Conservation (phyloP, 2,329 filamentous ascomycete species). For the Furcasterigmium furcatum region DNA sequence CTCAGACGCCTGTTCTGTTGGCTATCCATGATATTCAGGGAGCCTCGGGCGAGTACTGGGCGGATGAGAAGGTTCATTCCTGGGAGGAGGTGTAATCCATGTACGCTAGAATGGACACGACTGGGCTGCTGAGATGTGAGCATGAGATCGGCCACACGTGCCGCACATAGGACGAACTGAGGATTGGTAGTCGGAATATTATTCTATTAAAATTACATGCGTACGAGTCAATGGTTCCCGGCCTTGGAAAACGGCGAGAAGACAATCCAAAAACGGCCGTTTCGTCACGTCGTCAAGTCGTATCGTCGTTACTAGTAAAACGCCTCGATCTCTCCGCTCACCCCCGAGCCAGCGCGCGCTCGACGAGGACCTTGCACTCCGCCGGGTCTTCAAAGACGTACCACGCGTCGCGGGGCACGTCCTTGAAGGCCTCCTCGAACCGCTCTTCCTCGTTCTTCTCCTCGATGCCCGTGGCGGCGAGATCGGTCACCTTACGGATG, state of each 20-base stretch:
- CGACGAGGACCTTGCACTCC: slow-evolving; percentile 51
- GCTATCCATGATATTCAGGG: slow-evolving; percentile 33
- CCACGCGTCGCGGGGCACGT: slow-evolving; percentile 69
- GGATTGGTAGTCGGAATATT: too few species aligned
- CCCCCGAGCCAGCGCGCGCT: slow-evolving; percentile 14
- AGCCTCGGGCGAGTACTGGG: slow-evolving; percentile 33
- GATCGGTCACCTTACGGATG: slow-evolving; percentile 78
- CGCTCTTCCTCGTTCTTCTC: slow-evolving; percentile 71
- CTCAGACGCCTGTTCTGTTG: slow-evolving; percentile 37
- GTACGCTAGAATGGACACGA: neutral
- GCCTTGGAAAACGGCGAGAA: too few species aligned
- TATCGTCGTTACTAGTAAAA: too few species aligned
- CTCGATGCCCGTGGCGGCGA: slow-evolving; percentile 65
- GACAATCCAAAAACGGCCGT: too few species aligned
- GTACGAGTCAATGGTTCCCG: too few species aligned
- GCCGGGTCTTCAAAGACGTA: slow-evolving; percentile 75
- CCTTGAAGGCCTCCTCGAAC: slow-evolving; percentile 81
- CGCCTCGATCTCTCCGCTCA: too few species aligned
- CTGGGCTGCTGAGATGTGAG: slow-evolving; percentile 16
- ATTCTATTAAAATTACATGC: too few species aligned
- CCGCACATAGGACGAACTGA: too few species aligned
- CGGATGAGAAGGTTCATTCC: slow-evolving; percentile 21
- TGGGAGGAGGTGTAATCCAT: too few species aligned
- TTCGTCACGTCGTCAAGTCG: too few species aligned
- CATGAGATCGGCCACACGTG: slow-evolving; percentile 4